Base-by-base conservation (phyloP, 352 stramenopile genomes). In the Pythium aquatile region DNA sequence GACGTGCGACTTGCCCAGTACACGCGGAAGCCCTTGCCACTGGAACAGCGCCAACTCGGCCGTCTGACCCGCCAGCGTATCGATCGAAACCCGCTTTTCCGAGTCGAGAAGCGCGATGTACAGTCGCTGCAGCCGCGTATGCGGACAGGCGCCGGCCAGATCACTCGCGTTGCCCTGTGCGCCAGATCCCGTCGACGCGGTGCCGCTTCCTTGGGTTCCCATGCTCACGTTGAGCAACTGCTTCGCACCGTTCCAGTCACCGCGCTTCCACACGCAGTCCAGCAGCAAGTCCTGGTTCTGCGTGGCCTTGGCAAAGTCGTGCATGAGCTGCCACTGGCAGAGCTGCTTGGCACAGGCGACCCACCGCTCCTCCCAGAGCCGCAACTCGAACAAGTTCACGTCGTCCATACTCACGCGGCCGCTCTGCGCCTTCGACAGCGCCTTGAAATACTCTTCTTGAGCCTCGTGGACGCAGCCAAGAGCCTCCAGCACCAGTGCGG, bases 181-280 rank as follows among this genome's bases (percentile, higher is more conserved):
- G 1, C 76, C 85, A 0, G 81, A 84, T 57, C 85, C 78, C 76
- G 84, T 87, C 5, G 75, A 85, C 29, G 78, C 78, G 16, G 81
- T 81, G 24, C 26, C 56, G 10, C 42, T 42, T 11, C 28, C 47
- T 28, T 53, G 53, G 14, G 57, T 35, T 35, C 64, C 64, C 57
- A 70, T 60, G 30, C 58, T 70, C 17, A 66, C 52, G 11, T 65
- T 66, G 20, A 97, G 55, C 46, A 97, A 53, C 57, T 93, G 80
- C 55, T 96, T 96, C 16, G 90, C 81, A 32, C 80, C 79, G 44
- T 81, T 78, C 93, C 93, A 98, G 55, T 97, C 91, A 28, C 84
- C 86, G 17, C 88, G 85, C 76, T 98, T 98, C 88, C 88, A 97
- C 17, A 89, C 89, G 48, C 90, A 97, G 63, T 98, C 93, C n/a